These are phyloP conservation scores for Tricholoma matsutake DNA, from an alignment of 768 basidiomycete species.

Conservation along the genomic window DNA sequence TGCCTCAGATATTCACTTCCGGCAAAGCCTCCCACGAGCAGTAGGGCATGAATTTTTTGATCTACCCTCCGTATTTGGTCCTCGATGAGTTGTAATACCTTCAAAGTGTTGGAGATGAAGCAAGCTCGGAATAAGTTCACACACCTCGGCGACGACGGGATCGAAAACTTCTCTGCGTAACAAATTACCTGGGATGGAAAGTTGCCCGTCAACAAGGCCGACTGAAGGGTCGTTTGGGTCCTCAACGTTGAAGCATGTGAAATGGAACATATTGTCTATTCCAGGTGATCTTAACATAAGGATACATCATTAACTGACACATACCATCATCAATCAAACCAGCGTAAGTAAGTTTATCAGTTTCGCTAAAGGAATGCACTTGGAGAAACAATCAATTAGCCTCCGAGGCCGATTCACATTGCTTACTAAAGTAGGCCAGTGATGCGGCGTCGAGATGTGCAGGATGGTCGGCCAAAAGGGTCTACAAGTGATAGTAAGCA, in stretches of 20 bases:
- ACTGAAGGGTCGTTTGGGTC: slow-evolving; percentile 79
- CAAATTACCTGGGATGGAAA: slow-evolving; percentile 77
- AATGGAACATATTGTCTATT: slow-evolving; percentile 79
- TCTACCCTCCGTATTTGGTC: slow-evolving; percentile 66
- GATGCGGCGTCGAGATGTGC: slow-evolving; percentile 80
- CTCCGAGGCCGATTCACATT: neutral
- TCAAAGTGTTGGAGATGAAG: slow-evolving; percentile 10
- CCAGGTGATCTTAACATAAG: slow-evolving; percentile 1
- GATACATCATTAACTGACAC: slow-evolving; percentile 14
- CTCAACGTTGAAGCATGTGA: slow-evolving; percentile 87
- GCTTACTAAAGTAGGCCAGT: slow-evolving; percentile 74
- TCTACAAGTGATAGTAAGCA: slow-evolving; percentile 17
- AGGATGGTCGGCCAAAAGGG: slow-evolving; percentile 77
- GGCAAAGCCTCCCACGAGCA: slow-evolving; percentile 89
- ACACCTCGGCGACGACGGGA: slow-evolving; percentile 77
- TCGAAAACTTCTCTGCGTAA: slow-evolving; percentile 87
- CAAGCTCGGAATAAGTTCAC: slow-evolving; percentile 17
- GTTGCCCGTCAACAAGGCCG: slow-evolving; percentile 78
- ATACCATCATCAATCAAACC: slow-evolving; percentile 76
- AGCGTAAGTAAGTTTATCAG: slow-evolving; percentile 76
- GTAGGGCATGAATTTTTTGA: slow-evolving; percentile 75
- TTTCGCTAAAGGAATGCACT: slow-evolving; percentile 86
- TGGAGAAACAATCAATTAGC: neutral
- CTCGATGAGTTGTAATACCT: slow-evolving; percentile 80
- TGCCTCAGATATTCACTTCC: slow-evolving; percentile 83